Conservation (phyloP, 306 rosid genomes). For the Abrus precatorius region DNA sequence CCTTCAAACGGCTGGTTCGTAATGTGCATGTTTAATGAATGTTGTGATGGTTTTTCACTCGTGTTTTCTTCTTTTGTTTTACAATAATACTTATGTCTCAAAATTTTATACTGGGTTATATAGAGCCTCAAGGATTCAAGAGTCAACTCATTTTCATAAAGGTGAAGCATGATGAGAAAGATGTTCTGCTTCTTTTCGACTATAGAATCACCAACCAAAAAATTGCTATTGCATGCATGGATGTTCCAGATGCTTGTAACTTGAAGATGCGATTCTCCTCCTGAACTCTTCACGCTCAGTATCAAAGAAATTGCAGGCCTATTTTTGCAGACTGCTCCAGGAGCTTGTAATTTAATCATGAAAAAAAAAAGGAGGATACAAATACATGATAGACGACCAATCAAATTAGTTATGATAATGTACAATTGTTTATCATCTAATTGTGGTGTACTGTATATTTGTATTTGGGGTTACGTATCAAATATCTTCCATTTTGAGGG, state of each 20-base stretch:
- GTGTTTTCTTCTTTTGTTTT: slow-evolving; percentile 36
- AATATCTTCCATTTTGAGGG: slow-evolving; percentile 22
- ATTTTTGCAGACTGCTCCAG: slow-evolving; percentile 44
- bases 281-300: slow-evolving; percentile 43
- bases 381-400: slow-evolving; percentile 40
- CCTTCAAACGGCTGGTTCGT: slow-evolving; percentile 93
- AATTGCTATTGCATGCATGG: slow-evolving; percentile 45
- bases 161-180: slow-evolving; percentile 47
- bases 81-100: slow-evolving; percentile 19
- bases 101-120: slow-evolving; percentile 44
- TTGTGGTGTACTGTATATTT: slow-evolving; percentile 29
- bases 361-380: slow-evolving; percentile 35
- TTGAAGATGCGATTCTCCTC: slow-evolving; percentile 44
- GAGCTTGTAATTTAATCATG: slow-evolving; percentile 56
- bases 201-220: slow-evolving; percentile 41
- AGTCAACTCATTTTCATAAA: slow-evolving; percentile 53
- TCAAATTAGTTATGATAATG: slow-evolving; percentile 48
- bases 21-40: slow-evolving; percentile 29
- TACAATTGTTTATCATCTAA: slow-evolving; percentile 48
- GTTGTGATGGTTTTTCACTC: slow-evolving; percentile 39
- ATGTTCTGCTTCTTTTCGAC: slow-evolving; percentile 41
- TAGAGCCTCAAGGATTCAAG: slow-evolving; percentile 78
- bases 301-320: slow-evolving; percentile 46
- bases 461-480: slow-evolving; percentile 28
- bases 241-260: slow-evolving; percentile 45